Conservation (phyloP, 371 early-diverging fungal species). For the Mucor circinelloides region DNA sequence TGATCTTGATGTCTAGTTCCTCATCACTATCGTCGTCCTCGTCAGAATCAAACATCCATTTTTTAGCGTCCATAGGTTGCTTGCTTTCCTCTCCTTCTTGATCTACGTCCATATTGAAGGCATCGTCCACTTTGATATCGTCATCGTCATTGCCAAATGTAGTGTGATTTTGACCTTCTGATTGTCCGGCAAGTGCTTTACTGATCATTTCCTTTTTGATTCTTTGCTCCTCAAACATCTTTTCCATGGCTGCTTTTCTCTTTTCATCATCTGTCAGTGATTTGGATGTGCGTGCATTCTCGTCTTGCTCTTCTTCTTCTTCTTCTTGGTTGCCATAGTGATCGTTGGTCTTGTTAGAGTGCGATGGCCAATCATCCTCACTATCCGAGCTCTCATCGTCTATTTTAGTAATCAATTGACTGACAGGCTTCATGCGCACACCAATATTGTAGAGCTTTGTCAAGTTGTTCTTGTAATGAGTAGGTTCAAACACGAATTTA, state of each 20-base stretch:
- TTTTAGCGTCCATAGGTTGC: conserved; percentile 36
- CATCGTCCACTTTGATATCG: conserved; percentile 1
- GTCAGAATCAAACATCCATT: conserved; percentile 62
- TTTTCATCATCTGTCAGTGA: conserved; percentile 29
- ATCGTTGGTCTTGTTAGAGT: not conserved
- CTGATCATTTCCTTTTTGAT: conserved; percentile 29
- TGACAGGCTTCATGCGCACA: conserved; percentile 47
- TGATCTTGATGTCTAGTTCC: conserved; percentile 47
- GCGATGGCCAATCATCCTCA: conserved; percentile 11
- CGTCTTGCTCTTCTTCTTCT: not conserved
- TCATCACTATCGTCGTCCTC: conserved; percentile 31
- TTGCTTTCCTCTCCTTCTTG: conserved; percentile 33
- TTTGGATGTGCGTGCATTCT: not conserved
- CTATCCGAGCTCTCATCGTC: conserved; percentile 11
- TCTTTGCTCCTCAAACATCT: conserved; percentile 24
- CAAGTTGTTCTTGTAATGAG: conserved; percentile 71
- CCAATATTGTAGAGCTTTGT: conserved; percentile 61
- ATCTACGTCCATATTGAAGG: conserved; percentile 10
- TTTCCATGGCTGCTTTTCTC: conserved; percentile 40
- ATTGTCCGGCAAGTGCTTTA: conserved; percentile 19
- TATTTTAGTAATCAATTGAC: conserved; percentile 32
- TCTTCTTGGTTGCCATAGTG: not conserved
- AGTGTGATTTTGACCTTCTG: conserved; percentile 24
- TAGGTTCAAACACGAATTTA: conserved; percentile 71
- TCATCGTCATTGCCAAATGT: conserved; percentile 35